Base-by-base conservation (phyloP, 306 rosid species). In the Ceratonia siliqua region DNA sequence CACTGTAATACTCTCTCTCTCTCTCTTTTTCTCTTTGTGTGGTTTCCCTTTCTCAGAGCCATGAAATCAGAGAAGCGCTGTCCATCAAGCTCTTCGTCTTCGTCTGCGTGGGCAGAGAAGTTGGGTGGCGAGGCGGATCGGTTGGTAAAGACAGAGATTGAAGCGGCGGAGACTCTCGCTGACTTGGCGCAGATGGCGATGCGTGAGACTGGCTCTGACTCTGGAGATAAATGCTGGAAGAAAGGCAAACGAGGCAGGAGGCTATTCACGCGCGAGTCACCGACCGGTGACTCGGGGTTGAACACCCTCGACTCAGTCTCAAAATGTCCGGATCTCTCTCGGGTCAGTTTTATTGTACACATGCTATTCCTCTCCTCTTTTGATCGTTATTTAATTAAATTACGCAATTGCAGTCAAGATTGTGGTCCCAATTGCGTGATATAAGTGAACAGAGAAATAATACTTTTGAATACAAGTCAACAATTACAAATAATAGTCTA, bases 151-250 rank as follows among this genome's bases (percentile, higher is more conserved):
- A 83, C 77, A 15, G 99, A 94, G 89, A 81, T 94, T 53, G 92
- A 92, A 83, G 99, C 96, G 78, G 99, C 99, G 38, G 98, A 90
- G 92, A 94, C 96, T 62, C 86, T 95, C 0, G 98, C 91, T 8
- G 88, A 88, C 82, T 73, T 92, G 70, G 90, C 99, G 2, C 81
- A 76, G 15, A 70, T 89, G 53, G 97, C 93, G 41, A 81, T 85
- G 88, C 81, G 82, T 6, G 87, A 85, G 36, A 73, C 70, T 12
- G 79, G 68, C 2, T 55, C 73, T 14, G 80, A 79, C 13, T 74
- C 80, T 3, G 57, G 70, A 2, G 73, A 78, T 1, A 82, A 84
- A 68, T 82, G 82, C 81, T 59, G 86, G 68, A 75, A 22, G 3
- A 82, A 87, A 53, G 68, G 79, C 42, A 80, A 83, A 49, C 82